Conservation (phyloP, 1,139 yeast species). For the Sugiyamaella neomexicana region DNA sequence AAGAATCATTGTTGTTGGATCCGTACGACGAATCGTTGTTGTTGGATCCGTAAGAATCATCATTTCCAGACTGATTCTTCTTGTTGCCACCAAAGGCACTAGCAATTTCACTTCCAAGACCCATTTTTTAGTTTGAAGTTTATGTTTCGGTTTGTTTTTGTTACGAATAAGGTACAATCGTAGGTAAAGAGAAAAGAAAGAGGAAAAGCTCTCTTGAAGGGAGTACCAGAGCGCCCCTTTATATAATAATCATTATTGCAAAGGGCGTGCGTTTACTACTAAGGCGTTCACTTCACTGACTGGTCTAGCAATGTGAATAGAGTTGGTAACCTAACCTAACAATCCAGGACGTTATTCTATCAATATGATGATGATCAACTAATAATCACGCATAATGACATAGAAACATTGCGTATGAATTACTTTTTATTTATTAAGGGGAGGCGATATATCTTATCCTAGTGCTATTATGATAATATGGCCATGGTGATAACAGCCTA, state of each 20-base stretch:
- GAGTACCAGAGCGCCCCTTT: slow-evolving; percentile 9
- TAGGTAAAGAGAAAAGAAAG: neutral
- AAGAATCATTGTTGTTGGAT: slow-evolving; percentile 20
- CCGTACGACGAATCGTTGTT: slow-evolving; percentile 20
- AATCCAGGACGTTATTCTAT: slow-evolving; percentile 1
- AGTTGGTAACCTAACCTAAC: neutral
- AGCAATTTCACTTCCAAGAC: slow-evolving; percentile 25
- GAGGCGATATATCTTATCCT: too few relatives aligned
- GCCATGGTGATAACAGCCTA: too few relatives aligned
- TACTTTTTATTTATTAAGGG: neutral
- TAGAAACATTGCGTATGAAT: slow-evolving; percentile 1
- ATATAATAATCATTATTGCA: slow-evolving; percentile 10
- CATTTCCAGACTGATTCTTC: slow-evolving; percentile 20
- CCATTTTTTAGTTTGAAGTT: slow-evolving; percentile 28
- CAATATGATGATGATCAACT: slow-evolving; percentile 10
- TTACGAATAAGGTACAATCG: neutral
- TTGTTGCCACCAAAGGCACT: slow-evolving; percentile 21
- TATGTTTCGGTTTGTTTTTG: neutral
- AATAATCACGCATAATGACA: slow-evolving; percentile 16
- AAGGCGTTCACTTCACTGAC: slow-evolving; percentile 2
- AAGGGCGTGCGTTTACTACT: neutral
- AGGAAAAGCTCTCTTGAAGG: neutral
- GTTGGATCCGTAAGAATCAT: slow-evolving; percentile 22
- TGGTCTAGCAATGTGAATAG: neutral
- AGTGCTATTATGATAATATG: too few relatives aligned